phyloP scores from a whole-genome alignment of 2,329 filamentous ascomycete genomes.

The Alternaria brassicae region DNA sequence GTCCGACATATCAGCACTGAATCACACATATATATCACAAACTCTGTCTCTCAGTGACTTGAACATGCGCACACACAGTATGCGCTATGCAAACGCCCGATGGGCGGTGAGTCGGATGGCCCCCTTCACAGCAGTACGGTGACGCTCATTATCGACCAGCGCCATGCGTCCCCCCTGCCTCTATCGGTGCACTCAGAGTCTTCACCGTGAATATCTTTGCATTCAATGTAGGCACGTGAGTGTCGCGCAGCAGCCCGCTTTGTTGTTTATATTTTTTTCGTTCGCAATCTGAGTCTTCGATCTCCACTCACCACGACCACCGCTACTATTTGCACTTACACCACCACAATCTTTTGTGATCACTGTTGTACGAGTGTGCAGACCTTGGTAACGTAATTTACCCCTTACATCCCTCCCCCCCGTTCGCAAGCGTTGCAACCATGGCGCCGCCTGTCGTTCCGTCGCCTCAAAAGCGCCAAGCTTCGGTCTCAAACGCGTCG shows the following conservation, averaged over 20 bases:
- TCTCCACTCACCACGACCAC: background rate
- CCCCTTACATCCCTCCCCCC: background rate
- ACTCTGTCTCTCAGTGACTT: background rate
- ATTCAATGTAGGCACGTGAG: background rate
- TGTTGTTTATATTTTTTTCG: constrained; percentile 2
- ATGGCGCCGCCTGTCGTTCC: background rate
- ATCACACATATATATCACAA: background rate
- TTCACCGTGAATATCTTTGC: background rate
- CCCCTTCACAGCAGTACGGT: background rate
- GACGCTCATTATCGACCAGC: background rate
- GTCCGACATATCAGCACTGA: background rate
- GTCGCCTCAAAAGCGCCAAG: constrained; percentile 5
- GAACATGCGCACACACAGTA: background rate
- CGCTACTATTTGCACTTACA: background rate
- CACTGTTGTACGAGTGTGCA: background rate
- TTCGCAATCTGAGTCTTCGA: background rate
- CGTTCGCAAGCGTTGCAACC: background rate
- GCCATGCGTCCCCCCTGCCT: background rate
- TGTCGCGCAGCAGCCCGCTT: background rate
- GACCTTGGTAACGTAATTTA: background rate
- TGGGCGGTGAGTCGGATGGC: constrained; percentile 1
- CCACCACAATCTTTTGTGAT: background rate
- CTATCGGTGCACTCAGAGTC: background rate
- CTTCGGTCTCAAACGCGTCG: background rate
- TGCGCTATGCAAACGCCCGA: constrained; percentile 1